Evolutionary conservation across 257 asterid species (phyloP).

Genomic region (Primulina eburnea): DNA sequence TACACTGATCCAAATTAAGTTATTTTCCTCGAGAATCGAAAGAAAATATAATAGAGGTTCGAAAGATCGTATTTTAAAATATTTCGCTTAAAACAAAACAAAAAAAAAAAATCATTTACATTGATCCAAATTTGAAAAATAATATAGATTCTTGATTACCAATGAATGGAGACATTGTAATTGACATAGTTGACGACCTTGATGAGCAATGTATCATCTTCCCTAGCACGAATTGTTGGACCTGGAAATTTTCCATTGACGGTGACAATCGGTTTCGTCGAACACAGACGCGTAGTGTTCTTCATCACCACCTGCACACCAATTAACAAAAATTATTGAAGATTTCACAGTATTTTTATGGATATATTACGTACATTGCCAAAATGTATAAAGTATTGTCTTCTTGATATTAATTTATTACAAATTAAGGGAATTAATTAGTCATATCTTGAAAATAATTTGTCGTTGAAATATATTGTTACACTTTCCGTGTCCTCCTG

Average conservation of each 20-base stretch:
- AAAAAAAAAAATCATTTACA: too few relatives aligned
- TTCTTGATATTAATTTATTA: background rate
- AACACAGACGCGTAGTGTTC: conserved; percentile 53
- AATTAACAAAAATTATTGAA: background rate
- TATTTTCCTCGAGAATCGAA: too few relatives aligned
- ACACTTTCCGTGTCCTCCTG: conserved; percentile 23
- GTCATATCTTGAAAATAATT: conserved; percentile 17
- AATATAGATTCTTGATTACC: conserved; percentile 31
- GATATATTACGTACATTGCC: too few relatives aligned
- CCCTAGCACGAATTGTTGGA: conserved; percentile 67
- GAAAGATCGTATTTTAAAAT: too few relatives aligned
- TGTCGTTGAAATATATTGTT: background rate
- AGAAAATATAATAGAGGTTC: too few relatives aligned
- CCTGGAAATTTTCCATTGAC: conserved; percentile 70
- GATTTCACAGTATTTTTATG: background rate
- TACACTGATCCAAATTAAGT: too few relatives aligned
- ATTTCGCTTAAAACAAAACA: too few relatives aligned
- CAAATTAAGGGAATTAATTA: background rate
- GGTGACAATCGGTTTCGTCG: conserved; percentile 57
- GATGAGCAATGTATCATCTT: conserved; percentile 56
- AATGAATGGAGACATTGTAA: conserved; percentile 64
- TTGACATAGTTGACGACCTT: conserved; percentile 60
- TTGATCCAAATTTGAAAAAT: background rate
- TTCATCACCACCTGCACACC: conserved; percentile 51
- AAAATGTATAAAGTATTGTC: background rate